Conservation (phyloP, 2,329 filamentous ascomycete genomes). For the Colletotrichum sp. region DNA sequence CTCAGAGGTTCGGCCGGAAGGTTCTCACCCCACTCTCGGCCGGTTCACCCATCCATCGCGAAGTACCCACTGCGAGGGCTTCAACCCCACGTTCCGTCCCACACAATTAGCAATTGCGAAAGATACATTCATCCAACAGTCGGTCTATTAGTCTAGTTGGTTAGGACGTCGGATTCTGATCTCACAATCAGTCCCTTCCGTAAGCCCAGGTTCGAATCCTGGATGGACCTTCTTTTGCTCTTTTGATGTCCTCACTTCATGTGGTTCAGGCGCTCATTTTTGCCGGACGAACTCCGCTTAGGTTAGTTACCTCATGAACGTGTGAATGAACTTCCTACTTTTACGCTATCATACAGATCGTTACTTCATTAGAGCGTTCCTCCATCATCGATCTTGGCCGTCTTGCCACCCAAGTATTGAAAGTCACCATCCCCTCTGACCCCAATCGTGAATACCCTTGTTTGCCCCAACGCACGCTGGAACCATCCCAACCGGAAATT, state of each 20-base stretch:
- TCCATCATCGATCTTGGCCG: not conserved
- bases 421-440: not conserved
- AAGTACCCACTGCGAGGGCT: not conserved
- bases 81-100: not conserved
- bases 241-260: not conserved
- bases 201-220: conserved; percentile 8
- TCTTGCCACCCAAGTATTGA: not conserved
- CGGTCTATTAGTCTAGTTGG: conserved; percentile 7
- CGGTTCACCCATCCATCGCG: not conserved
- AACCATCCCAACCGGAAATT: not conserved
- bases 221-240: not conserved
- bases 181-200: not conserved
- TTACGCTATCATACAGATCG: not conserved
- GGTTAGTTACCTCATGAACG: not conserved
- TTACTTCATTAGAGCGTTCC: not conserved
- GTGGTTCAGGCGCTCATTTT: not conserved
- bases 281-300: not conserved
- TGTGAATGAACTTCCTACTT: not conserved
- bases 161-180: conserved; percentile 8
- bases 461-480: not conserved
- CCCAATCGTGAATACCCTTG: not conserved
- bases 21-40: not conserved
- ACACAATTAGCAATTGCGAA: not conserved
- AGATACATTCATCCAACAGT: accelerated
- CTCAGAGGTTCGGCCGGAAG: not conserved